Evolutionary conservation across 2,329 filamentous ascomycete species (phyloP).

Genomic region (Hymenoscyphus fructigenus): DNA sequence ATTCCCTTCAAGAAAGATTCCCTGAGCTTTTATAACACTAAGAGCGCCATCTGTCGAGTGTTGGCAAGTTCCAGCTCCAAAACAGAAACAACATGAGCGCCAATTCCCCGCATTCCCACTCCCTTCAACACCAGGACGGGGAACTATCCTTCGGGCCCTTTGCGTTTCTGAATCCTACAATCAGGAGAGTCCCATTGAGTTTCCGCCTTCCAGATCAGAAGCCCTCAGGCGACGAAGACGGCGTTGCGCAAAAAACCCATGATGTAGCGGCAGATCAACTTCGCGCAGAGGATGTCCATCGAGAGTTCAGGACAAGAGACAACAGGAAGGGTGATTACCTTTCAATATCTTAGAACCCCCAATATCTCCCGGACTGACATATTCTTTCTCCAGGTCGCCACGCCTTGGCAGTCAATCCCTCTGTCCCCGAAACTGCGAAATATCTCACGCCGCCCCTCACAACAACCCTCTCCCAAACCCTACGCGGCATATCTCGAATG

Average conservation of each 20-base stretch:
- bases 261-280: conserved; percentile 5
- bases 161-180: conserved; percentile 50
- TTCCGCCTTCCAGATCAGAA: not conserved
- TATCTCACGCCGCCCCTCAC: conserved; percentile 36
- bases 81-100: conserved; percentile 4
- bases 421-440: conserved; percentile 18
- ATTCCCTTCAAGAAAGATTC: not conserved
- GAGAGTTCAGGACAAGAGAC: conserved; percentile 46
- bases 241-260: not conserved
- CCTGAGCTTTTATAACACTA: not conserved
- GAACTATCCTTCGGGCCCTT: conserved; percentile 41
- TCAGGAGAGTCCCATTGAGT: conserved; percentile 5
- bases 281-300: conserved; percentile 30
- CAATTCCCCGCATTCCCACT: not conserved
- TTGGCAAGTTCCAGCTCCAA: not conserved
- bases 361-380: conserved; percentile 1
- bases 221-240: not conserved
- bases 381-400: conserved; percentile 37
- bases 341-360: not conserved
- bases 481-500: conserved; percentile 46
- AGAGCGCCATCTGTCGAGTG: not conserved
- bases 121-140: conserved; percentile 7
- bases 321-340: conserved; percentile 44
- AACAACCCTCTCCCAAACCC: conserved; percentile 30
- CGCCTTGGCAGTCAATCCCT: conserved; percentile 38